Base-by-base conservation (phyloP, 1,139 yeast species). In the Taphrina betulina region DNA sequence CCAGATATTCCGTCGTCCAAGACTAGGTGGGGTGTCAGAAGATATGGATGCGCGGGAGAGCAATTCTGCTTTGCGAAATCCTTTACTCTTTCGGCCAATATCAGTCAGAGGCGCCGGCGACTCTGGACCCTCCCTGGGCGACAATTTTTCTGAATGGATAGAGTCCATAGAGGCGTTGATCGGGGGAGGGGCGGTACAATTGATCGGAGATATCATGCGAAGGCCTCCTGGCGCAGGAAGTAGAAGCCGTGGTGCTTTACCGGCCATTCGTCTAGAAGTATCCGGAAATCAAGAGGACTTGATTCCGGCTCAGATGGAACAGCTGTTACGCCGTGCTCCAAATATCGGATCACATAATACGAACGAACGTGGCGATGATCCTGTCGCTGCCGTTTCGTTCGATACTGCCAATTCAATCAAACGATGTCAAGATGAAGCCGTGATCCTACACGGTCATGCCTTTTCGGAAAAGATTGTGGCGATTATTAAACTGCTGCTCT, bases 341-440 rank as follows among this genome's bases (percentile, higher is more conserved):
- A 14, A 17, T 19, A 23, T 22, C 2, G n/a, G n/a, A n/a, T n/a
- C n/a, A n/a, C 34, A 29, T 8, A 34, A 20, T 20, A 31, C 26
- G 24, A 50, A 33, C 14, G 31, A 24, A 16, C 36, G 23, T n/a
- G 37, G 60, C 17, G 61, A 60, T n/a, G 67, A 64, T 52, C 62
- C 63, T 2, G 54, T 64, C 36, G 43, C 61, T 14, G 48, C 58
- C n/a, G 52, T 64, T 20, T 61, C 59, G 24, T 53, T 68, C 12
- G 62, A 60, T 10, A 71, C 85, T 42, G 78, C 78, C 60, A 77
- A 87, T 0, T 81, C 90, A 0, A 65, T 71, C 10, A 84, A 83
- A 57, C 75, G 95, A 62, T 88, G 95, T 95, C 71, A 70, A 38
- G 88, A 85, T 50, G 74, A 79, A 7, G 71, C 78, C 53, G 71